Evolutionary conservation across 371 early-diverging fungal genomes (phyloP).

Genomic region (Apophysomyces ossiformis): DNA sequence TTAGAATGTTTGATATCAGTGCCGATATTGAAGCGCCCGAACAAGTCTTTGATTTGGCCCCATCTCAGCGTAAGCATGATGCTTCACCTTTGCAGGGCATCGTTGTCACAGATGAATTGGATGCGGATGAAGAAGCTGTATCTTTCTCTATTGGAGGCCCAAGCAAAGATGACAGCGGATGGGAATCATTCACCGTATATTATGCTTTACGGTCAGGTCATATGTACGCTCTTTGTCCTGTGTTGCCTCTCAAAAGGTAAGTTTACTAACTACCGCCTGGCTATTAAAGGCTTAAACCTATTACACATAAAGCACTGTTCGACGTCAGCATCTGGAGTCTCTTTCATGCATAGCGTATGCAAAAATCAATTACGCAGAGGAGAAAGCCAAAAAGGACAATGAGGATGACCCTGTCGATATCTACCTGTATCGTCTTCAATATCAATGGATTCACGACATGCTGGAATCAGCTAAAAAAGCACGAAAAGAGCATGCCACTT

Average conservation of each 20-base stretch:
- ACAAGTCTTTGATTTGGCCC: constrained; percentile 49
- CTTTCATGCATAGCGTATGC: constrained; percentile 36
- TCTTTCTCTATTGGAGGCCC: constrained; percentile 42
- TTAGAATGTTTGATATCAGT: constrained; percentile 49
- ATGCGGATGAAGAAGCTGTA: constrained; percentile 49
- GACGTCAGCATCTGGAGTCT: constrained; percentile 40
- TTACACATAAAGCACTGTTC: constrained; percentile 27
- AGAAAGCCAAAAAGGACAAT: neutral
- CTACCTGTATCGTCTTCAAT: constrained; percentile 38
- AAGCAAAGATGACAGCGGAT: constrained; percentile 37
- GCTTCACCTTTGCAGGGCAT: constrained; percentile 19
- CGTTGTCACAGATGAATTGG: constrained; percentile 32
- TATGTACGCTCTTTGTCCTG: constrained; percentile 48
- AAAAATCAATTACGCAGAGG: constrained; percentile 28
- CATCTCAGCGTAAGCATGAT: constrained; percentile 18
- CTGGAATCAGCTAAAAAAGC: constrained; percentile 26
- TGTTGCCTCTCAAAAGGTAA: constrained; percentile 47
- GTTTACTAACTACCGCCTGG: no score
- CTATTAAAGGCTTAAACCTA: neutral
- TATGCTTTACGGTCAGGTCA: constrained; percentile 48
- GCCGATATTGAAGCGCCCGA: constrained; percentile 44
- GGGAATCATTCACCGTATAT: constrained; percentile 51
- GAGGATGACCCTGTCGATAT: constrained; percentile 21
- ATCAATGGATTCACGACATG: constrained; percentile 38
- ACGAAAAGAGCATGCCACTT: constrained; percentile 10